These are phyloP conservation scores for Penicillium sclerotigenum DNA, from an alignment of 2,329 filamentous ascomycete genomes.

Conservation along the genomic window DNA sequence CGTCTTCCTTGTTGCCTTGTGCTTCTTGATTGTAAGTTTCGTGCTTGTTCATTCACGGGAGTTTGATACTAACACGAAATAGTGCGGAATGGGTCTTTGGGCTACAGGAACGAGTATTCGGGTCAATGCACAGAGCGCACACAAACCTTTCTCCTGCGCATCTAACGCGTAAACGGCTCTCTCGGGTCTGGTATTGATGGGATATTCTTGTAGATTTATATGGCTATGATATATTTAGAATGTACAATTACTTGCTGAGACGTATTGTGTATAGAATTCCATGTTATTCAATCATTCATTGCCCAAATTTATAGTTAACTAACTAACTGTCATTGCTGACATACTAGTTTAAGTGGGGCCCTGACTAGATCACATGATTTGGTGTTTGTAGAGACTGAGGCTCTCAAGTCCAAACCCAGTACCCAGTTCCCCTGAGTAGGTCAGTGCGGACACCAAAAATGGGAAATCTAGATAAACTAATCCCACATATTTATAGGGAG, in stretches of 20 bases:
- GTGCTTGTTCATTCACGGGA: too few species aligned
- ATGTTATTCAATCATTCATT: not conserved
- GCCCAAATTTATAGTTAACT: too few species aligned
- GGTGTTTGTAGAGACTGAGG: too few species aligned
- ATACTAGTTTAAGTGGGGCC: too few species aligned
- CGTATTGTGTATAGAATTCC: not conserved
- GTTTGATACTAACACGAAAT: not conserved
- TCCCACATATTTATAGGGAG: too few species aligned
- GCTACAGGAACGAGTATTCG: constrained; percentile 16
- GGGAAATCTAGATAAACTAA: too few species aligned
- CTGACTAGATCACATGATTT: not conserved
- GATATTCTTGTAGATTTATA: not conserved
- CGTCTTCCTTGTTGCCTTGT: not conserved
- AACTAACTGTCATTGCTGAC: too few species aligned
- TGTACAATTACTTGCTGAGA: not conserved
- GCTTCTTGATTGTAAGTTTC: not conserved
- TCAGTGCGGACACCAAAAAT: too few species aligned
- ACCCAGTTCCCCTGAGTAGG: too few species aligned
- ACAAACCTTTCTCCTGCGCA: constrained; percentile 1
- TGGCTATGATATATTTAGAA: not conserved
- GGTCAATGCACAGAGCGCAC: not conserved
- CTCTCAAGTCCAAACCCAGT: too few species aligned
- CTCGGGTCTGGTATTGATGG: not conserved
- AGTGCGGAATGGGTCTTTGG: constrained; percentile 28
- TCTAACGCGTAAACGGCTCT: not conserved